Percentiles rank a stretch among this genome's conserved stretches.
Conservation (phyloP, 225 moss, liverwort and hornwort species). For the Neckera pumila region DNA sequence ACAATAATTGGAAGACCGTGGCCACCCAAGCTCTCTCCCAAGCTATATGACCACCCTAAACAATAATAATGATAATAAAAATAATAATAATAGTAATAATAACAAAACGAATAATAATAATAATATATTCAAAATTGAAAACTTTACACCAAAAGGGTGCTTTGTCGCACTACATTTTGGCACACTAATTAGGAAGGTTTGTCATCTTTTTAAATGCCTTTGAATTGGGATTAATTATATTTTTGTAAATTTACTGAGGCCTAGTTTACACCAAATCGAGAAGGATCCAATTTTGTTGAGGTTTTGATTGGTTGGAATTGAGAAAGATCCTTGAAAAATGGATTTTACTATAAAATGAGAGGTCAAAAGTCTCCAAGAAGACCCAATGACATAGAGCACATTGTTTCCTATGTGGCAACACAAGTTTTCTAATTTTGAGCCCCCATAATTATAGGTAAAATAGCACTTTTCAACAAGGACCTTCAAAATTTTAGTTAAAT, state of each 20-base stretch:
- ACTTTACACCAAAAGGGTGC: background rate
- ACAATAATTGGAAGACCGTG: too few species aligned
- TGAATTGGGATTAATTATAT: too few species aligned
- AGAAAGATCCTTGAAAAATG: background rate
- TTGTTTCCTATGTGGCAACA: accelerated
- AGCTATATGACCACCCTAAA: background rate
- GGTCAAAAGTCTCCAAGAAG: background rate
- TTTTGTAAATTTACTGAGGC: too few species aligned
- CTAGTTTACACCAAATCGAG: too few species aligned
- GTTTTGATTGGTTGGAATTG: background rate
- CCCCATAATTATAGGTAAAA: accelerated
- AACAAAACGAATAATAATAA: too few species aligned
- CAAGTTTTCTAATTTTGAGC: background rate
- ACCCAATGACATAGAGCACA: accelerated
- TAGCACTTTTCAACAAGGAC: background rate
- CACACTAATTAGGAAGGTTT: too few species aligned
- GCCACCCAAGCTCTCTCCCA: background rate
- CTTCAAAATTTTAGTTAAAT: accelerated
- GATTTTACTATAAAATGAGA: background rate
- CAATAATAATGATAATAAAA: too few species aligned
- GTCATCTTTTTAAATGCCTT: too few species aligned
- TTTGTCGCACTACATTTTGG: too few species aligned
- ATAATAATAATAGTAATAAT: too few species aligned
- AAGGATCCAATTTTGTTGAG: too few species aligned
- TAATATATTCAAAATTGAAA: background rate